Evolutionary conservation across 208 protist species (phyloP).

Genomic region (Wallacemonas sp.): DNA sequence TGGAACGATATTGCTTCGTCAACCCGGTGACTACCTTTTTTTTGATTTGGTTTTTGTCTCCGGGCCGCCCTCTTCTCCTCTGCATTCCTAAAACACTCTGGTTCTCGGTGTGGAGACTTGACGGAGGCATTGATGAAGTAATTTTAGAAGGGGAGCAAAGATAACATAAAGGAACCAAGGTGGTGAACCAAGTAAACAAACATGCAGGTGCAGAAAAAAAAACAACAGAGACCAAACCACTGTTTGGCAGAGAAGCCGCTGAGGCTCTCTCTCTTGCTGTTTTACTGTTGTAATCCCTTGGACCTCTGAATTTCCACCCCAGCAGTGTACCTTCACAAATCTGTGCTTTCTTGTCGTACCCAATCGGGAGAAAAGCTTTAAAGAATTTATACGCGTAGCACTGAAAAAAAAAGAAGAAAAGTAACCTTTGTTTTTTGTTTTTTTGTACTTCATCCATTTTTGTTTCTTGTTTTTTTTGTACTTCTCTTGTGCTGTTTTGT

Average conservation of each 20-base stretch:
- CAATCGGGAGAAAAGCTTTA: not conserved
- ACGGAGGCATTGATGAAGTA: too few species aligned
- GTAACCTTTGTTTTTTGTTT: constrained; percentile 17
- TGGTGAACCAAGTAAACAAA: too few species aligned
- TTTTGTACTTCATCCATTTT: not conserved
- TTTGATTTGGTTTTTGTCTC: not conserved
- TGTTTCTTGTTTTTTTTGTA: constrained; percentile 19
- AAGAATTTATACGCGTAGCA: too few species aligned
- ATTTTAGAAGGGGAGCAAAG: too few species aligned
- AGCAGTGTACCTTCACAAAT: constrained; percentile 1
- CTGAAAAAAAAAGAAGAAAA: too few species aligned
- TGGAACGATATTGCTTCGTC: not conserved
- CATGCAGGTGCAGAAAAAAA: not conserved
- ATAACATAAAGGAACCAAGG: too few species aligned
- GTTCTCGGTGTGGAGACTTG: not conserved
- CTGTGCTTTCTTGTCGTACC: not conserved
- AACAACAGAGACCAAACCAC: too few species aligned
- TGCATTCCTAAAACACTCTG: not conserved
- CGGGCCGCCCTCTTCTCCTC: not conserved
- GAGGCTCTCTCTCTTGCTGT: not conserved
- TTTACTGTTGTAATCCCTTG: not conserved
- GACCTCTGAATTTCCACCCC: not conserved
- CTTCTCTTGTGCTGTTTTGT: constrained; percentile 11
- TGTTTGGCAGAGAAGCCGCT: not conserved
- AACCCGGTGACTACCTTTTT: too few species aligned